Conservation (phyloP, 768 basidiomycete species). For the Lactarius sp. region DNA sequence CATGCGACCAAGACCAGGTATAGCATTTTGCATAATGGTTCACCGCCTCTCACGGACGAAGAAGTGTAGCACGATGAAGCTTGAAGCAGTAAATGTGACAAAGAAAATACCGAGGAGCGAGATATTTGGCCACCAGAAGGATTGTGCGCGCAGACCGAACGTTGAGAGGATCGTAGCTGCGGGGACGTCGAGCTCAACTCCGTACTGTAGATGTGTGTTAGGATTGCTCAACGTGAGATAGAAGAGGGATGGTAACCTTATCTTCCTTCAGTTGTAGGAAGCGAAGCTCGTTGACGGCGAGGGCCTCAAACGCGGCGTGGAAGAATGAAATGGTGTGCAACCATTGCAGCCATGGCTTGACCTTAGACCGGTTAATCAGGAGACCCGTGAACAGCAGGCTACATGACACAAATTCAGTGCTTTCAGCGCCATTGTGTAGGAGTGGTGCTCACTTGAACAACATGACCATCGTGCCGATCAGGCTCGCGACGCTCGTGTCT, state of each 20-base stretch:
- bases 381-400: constrained; percentile 95
- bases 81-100: constrained; percentile 65
- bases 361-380: constrained; percentile 88
- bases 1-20: constrained; percentile 6
- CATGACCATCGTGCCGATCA: constrained; percentile 95
- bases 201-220: constrained; percentile 58
- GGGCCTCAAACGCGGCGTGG: constrained; percentile 96
- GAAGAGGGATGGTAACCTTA: constrained; percentile 49
- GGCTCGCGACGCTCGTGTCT: constrained; percentile 81
- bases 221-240: not conserved
- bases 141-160: constrained; percentile 90
- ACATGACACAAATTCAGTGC: constrained; percentile 10
- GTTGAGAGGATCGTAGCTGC: constrained; percentile 92
- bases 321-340: constrained; percentile 93
- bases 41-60: constrained; percentile 79
- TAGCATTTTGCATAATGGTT: constrained; percentile 1
- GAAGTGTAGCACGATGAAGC: constrained; percentile 77
- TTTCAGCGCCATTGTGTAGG: not conserved
- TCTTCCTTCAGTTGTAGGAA: constrained; percentile 91
- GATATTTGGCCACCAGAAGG: constrained; percentile 99
- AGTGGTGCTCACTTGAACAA: constrained; percentile 81
- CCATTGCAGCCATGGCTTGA: constrained; percentile 70
- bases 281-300: constrained; percentile 95
- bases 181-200: constrained; percentile 93
- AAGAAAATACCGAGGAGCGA: constrained; percentile 83